Evolutionary conservation across 2,329 filamentous ascomycete species (phyloP).

Genomic region (Elsinoe batatas): DNA sequence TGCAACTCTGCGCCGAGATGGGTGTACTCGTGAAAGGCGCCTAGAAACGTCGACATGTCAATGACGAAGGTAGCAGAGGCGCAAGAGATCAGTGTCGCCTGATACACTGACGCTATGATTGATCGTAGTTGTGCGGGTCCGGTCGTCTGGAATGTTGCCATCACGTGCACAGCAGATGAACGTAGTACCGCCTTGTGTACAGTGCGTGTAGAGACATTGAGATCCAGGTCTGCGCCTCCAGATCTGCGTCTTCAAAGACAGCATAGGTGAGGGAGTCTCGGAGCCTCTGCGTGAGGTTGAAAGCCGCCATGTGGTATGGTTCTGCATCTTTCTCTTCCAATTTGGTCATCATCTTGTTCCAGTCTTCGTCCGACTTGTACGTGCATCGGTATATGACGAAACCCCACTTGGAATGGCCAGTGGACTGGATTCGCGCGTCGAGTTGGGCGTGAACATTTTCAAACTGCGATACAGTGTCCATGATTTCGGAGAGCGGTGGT

Average conservation of each 20-base stretch:
- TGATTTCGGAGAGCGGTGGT: no score
- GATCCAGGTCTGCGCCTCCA: not conserved
- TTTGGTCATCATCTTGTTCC: slow-evolving; percentile 15
- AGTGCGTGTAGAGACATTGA: no score
- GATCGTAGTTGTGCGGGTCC: no score
- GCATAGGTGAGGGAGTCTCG: not conserved
- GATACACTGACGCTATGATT: no score
- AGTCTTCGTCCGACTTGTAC: slow-evolving; percentile 15
- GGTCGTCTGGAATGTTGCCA: no score
- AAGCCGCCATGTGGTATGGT: not conserved
- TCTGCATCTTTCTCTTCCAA: not conserved
- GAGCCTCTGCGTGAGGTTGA: not conserved
- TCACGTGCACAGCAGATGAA: no score
- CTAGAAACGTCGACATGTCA: not conserved
- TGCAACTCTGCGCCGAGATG: not conserved
- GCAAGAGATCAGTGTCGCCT: no score
- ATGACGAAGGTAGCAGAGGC: not conserved
- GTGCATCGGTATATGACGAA: slow-evolving; percentile 19
- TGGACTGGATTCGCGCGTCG: no score
- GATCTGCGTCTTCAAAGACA: not conserved
- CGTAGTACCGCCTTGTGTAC: no score
- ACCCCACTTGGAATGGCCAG: slow-evolving; percentile 15
- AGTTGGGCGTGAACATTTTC: no score
- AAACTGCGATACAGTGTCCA: no score
- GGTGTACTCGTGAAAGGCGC: not conserved